Percentiles rank a stretch among this genome's conserved stretches.
Evolutionary conservation across 2,329 filamentous ascomycete species (phyloP).

Genomic region (Colletotrichum kahawae): DNA sequence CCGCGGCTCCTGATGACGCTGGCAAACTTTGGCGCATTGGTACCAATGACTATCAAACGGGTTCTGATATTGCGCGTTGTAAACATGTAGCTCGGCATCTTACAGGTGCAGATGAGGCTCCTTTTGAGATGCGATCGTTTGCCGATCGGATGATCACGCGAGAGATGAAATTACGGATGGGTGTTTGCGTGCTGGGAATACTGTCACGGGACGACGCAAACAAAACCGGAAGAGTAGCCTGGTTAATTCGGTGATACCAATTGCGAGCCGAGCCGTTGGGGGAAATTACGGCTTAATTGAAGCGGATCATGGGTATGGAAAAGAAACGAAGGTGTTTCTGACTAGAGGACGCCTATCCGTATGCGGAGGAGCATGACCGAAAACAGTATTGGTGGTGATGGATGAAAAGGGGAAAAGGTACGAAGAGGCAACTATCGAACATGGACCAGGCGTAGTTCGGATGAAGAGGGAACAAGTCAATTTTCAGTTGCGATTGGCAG

Average conservation of each 20-base stretch:
- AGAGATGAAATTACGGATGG: neutral
- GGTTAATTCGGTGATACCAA: neutral
- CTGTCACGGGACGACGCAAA: neutral
- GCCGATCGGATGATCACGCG: neutral
- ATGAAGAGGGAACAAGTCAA: neutral
- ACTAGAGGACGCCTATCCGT: neutral
- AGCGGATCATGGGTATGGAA: neutral
- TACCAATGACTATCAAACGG: too few relatives aligned
- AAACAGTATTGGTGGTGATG: neutral
- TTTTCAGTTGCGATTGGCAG: neutral
- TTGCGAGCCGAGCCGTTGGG: neutral
- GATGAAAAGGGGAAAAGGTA: neutral
- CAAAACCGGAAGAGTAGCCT: neutral
- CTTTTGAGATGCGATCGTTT: neutral
- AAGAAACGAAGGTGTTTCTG: neutral
- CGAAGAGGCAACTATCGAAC: neutral
- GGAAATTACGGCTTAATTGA: neutral
- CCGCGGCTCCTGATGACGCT: neutral
- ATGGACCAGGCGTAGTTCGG: neutral
- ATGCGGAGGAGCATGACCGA: neutral
- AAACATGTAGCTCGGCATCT: neutral
- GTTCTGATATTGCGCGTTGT: accelerated
- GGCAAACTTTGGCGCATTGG: neutral
- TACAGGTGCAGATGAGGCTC: neutral
- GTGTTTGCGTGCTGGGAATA: neutral